Conservation (phyloP, 768 basidiomycete genomes). For the Russula sp. region DNA sequence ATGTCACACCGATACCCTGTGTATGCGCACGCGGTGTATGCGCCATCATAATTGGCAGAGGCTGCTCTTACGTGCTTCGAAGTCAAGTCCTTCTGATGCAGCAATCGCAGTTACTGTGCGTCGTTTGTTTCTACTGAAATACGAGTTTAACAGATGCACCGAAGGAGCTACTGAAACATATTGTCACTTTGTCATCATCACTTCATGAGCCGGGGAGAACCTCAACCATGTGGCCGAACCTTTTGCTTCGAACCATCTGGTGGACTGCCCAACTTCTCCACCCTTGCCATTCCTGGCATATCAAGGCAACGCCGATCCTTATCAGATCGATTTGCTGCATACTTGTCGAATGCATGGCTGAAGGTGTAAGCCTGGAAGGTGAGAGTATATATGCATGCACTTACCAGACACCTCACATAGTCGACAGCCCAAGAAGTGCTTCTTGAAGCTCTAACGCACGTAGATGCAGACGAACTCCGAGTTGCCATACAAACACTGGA, state of each 20-base stretch:
- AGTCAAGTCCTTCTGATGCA: conserved; percentile 15
- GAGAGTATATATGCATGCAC: not conserved
- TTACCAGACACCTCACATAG: not conserved
- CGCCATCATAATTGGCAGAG: conserved; percentile 29
- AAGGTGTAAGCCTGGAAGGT: conserved; percentile 6
- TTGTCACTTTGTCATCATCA: not conserved
- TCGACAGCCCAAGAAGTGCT: conserved; percentile 16
- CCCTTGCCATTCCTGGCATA: conserved; percentile 21
- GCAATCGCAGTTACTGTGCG: conserved; percentile 27
- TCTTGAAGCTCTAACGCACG: conserved; percentile 9
- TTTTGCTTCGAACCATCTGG: conserved; percentile 28
- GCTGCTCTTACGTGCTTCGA: conserved; percentile 21
- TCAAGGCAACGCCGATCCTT: conserved; percentile 4
- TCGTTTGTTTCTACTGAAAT: not conserved
- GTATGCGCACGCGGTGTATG: not conserved
- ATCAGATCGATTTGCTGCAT: conserved; percentile 20
- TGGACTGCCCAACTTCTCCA: conserved; percentile 22
- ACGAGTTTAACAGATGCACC: not conserved
- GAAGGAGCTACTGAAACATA: conserved; percentile 16
- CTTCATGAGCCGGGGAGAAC: not conserved
- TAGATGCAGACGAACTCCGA: conserved; percentile 10
- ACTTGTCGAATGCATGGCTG: conserved; percentile 9
- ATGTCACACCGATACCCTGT: conserved; percentile 39
- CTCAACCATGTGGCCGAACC: not conserved
- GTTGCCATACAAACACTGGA: conserved; percentile 11